Percentiles rank a stretch among this genome's conserved stretches.
These are phyloP conservation scores for Vigna mungo DNA, from an alignment of 306 rosid genomes.

Conservation along the genomic window DNA sequence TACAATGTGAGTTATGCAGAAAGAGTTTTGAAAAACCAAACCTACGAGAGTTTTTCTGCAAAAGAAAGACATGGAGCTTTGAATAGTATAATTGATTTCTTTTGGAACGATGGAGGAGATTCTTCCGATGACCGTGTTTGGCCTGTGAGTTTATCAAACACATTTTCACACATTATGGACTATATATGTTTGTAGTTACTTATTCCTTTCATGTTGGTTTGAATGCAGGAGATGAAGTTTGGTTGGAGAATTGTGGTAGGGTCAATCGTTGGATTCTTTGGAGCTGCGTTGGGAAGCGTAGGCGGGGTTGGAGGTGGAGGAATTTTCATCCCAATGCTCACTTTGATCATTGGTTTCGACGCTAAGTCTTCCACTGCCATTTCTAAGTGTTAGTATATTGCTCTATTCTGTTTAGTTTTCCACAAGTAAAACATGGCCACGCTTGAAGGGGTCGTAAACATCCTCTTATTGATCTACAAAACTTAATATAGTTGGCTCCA, in stretches of 20 bases:
- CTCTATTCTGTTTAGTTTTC: conserved; percentile 17
- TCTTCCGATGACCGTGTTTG: conserved; percentile 74
- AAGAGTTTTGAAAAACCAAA: conserved; percentile 58
- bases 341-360: conserved; percentile 82
- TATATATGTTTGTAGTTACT: neutral
- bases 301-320: conserved; percentile 97
- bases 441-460: neutral
- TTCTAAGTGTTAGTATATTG: conserved; percentile 72
- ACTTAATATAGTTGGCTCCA: neutral
- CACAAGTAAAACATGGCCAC: neutral
- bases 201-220: conserved; percentile 25
- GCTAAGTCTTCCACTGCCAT: conserved; percentile 91
- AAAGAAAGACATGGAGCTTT: conserved; percentile 48
- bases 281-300: conserved; percentile 89
- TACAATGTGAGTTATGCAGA: conserved; percentile 55
- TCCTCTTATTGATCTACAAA: conserved; percentile 6
- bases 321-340: conserved; percentile 84
- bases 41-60: conserved; percentile 20
- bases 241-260: conserved; percentile 79
- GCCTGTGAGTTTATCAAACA: conserved; percentile 67
- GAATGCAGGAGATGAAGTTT: conserved; percentile 76
- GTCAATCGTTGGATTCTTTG: conserved; percentile 79
- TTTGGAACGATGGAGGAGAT: conserved; percentile 59
- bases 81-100: conserved; percentile 49
- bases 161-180: neutral